phyloP scores from a whole-genome alignment of 164 flowering plant species.

The Berberis vulgaris region DNA sequence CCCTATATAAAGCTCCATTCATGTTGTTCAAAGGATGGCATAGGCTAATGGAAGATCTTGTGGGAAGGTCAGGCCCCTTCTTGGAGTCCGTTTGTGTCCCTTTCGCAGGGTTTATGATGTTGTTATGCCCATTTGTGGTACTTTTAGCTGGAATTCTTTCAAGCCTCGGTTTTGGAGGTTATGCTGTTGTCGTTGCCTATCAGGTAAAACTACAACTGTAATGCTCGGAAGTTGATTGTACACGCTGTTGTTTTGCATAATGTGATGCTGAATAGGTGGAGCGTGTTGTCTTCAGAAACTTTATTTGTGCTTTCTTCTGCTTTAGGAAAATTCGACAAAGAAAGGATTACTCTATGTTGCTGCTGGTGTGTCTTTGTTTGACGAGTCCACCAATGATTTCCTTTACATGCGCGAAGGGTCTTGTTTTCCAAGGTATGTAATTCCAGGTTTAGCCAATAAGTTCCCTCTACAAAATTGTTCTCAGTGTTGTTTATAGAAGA shows the following conservation, averaged over 20 bases:
- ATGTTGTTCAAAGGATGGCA: slow-evolving; percentile 36
- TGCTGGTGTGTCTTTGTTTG: slow-evolving; percentile 26
- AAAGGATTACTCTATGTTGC: slow-evolving; percentile 27
- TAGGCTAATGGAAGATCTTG: slow-evolving; percentile 24
- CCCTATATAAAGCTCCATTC: slow-evolving; percentile 29
- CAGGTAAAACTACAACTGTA: slow-evolving; percentile 16
- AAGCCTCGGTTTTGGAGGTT: slow-evolving; percentile 26
- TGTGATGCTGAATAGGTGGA: no score
- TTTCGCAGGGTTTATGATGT: slow-evolving; percentile 29
- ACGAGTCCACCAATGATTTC: slow-evolving; percentile 37
- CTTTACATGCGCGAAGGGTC: slow-evolving; percentile 35
- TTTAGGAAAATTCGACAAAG: slow-evolving; percentile 30
- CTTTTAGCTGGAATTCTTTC: slow-evolving; percentile 17
- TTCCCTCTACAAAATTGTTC: no score
- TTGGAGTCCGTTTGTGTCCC: slow-evolving; percentile 36
- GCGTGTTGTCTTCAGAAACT: no score
- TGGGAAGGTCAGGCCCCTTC: slow-evolving; percentile 37
- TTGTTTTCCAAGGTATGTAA: slow-evolving; percentile 33
- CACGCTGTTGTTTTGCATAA: no score
- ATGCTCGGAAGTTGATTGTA: no score
- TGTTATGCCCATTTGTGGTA: slow-evolving; percentile 34
- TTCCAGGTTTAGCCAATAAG: not conserved
- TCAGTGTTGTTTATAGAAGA: not conserved
- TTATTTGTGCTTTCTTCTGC: not conserved
- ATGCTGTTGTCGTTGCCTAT: slow-evolving; percentile 32